These are phyloP conservation scores for Diplocarpon rosae DNA, from an alignment of 2,329 filamentous ascomycete species.

Conservation along the genomic window DNA sequence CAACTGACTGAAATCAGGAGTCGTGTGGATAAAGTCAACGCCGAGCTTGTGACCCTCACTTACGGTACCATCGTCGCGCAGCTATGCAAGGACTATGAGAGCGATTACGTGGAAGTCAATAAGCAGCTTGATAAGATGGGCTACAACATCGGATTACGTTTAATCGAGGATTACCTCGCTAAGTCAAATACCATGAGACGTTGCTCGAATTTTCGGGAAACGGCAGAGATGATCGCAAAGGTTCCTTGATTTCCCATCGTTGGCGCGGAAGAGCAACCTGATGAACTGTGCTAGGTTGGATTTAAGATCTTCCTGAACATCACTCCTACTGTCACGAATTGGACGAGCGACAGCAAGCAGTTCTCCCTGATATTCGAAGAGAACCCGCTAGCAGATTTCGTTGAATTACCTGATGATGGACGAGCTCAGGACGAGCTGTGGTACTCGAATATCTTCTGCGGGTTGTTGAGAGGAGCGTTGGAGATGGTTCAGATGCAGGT, in stretches of 20 bases:
- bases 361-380: slow-evolving; percentile 96
- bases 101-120: slow-evolving; percentile 91
- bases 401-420: slow-evolving; percentile 92
- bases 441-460: slow-evolving; percentile 97
- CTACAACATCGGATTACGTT: slow-evolving; percentile 89
- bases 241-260: slow-evolving; percentile 33
- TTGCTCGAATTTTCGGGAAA: slow-evolving; percentile 89
- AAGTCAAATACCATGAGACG: slow-evolving; percentile 84
- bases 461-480: slow-evolving; percentile 77
- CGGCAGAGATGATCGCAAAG: slow-evolving; percentile 92
- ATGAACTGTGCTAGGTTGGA: slow-evolving; percentile 53
- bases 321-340: slow-evolving; percentile 85
- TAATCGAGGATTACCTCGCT: slow-evolving; percentile 96
- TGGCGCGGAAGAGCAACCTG: background rate
- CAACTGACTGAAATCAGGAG: slow-evolving; percentile 48
- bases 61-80: slow-evolving; percentile 97
- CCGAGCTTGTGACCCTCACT: slow-evolving; percentile 91
- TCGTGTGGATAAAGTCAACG: slow-evolving; percentile 94
- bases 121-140: slow-evolving; percentile 98
- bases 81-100: slow-evolving; percentile 91
- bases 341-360: slow-evolving; percentile 91
- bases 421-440: slow-evolving; percentile 92
- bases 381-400: slow-evolving; percentile 93
- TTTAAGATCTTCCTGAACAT: slow-evolving; percentile 99
- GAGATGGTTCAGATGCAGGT: slow-evolving; percentile 99